These are phyloP conservation scores for Wilcoxina mikolae DNA, from an alignment of 495 filamentous ascomycete genomes.

Conservation along the genomic window DNA sequence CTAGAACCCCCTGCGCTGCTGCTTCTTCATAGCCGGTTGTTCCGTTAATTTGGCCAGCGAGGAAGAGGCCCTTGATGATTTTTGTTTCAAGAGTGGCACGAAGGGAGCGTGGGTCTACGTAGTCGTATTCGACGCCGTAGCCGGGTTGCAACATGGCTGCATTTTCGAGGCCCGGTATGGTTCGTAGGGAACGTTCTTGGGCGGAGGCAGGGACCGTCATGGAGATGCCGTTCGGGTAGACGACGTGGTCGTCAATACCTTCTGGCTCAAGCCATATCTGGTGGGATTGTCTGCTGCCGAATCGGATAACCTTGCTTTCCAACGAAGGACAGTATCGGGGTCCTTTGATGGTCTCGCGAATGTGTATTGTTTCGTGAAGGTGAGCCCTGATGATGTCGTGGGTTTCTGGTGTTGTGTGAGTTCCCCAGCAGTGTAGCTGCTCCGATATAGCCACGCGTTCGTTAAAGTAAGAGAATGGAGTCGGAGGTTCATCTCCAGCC, in stretches of 20 bases:
- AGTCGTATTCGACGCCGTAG: slow-evolving; percentile 98
- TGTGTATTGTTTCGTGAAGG: slow-evolving; percentile 85
- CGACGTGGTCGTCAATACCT: slow-evolving; percentile 75
- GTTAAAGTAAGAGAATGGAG: slow-evolving; percentile 86
- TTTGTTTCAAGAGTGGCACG: slow-evolving; percentile 86
- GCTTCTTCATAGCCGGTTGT: slow-evolving; percentile 98
- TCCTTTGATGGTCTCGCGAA: slow-evolving; percentile 86
- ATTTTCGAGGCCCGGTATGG: slow-evolving; percentile 73
- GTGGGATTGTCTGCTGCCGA: slow-evolving; percentile 60
- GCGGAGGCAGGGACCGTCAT: slow-evolving; percentile 86
- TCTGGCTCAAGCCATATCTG: slow-evolving; percentile 95
- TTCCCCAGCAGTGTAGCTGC: slow-evolving; percentile 70
- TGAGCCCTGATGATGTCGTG: slow-evolving; percentile 79
- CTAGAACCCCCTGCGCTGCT: slow-evolving; percentile 81
- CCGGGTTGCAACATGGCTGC: slow-evolving; percentile 89
- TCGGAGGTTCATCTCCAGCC: slow-evolving; percentile 67
- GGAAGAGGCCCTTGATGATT: slow-evolving; percentile 70
- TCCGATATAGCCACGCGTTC: slow-evolving; percentile 55
- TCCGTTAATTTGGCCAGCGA: slow-evolving; percentile 95
- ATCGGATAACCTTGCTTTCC: slow-evolving; percentile 87
- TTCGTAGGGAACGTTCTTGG: slow-evolving; percentile 70
- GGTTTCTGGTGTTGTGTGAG: slow-evolving; percentile 64
- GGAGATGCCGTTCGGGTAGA: slow-evolving; percentile 93
- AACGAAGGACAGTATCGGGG: slow-evolving; percentile 91
- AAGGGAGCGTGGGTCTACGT: slow-evolving; percentile 82